A percentile compares a stretch with the other conserved stretches of the same genome.
These are phyloP conservation scores for Penicillium sp. DNA, from an alignment of 2,329 filamentous ascomycete genomes.

Conservation along the genomic window DNA sequence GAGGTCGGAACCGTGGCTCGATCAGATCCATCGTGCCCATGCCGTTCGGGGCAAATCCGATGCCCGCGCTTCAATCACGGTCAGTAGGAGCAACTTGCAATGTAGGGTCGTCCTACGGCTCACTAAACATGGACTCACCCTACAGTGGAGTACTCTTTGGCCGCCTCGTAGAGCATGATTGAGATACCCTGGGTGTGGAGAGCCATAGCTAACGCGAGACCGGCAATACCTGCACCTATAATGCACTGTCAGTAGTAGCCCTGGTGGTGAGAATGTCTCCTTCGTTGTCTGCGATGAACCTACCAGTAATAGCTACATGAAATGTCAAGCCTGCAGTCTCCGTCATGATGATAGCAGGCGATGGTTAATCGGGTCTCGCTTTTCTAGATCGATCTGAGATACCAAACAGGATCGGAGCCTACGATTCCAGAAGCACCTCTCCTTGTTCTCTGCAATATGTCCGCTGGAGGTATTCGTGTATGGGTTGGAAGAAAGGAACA, in stretches of 20 bases:
- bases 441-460: too few species aligned
- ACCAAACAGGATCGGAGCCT: too few species aligned
- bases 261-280: neutral
- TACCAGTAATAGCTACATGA: neutral
- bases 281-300: neutral
- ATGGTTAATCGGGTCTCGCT: too few species aligned
- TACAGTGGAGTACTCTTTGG: conserved; percentile 10
- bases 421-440: too few species aligned
- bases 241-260: neutral
- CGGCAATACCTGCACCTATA: neutral
- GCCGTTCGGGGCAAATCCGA: conserved; percentile 10
- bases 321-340: too few species aligned
- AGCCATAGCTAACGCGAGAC: conserved; percentile 8
- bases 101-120: neutral
- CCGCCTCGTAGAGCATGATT: conserved; percentile 12
- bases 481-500: too few species aligned
- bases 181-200: conserved; percentile 10
- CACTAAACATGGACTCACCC: conserved; percentile 5
- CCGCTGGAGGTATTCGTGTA: too few species aligned
- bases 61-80: conserved; percentile 3
- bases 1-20: conserved; percentile 5
- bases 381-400: too few species aligned
- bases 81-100: too few species aligned
- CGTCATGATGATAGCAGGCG: too few species aligned
- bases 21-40: conserved; percentile 6